phyloP scores from a whole-genome alignment of 2,329 filamentous ascomycete species.

The Hortaea sp. region DNA sequence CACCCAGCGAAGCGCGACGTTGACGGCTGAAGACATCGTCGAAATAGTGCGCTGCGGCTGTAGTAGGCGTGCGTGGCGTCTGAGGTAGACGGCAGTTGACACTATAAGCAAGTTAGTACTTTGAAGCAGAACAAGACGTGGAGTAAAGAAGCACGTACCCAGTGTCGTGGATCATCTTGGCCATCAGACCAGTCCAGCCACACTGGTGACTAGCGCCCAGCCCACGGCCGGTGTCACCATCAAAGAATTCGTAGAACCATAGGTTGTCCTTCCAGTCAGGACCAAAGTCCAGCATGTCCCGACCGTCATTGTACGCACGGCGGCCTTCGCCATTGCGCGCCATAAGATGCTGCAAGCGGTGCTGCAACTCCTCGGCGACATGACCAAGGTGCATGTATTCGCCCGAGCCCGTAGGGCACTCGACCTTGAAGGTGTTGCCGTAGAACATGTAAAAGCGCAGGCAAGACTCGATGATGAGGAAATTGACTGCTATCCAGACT shows the following conservation, averaged over 20 bases:
- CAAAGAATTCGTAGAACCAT: constrained; percentile 97
- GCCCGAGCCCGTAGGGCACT: constrained; percentile 87
- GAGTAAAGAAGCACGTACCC: constrained; percentile 51
- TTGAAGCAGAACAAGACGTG: neutral
- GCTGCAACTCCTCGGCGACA: constrained; percentile 89
- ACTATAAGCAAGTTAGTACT: constrained; percentile 43
- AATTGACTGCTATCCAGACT: constrained; percentile 94
- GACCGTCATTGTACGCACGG: constrained; percentile 77
- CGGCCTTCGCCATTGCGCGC: constrained; percentile 73
- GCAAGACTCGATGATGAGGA: constrained; percentile 85
- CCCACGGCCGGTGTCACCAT: constrained; percentile 80
- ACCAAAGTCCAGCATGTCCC: constrained; percentile 80
- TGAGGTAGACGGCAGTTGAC: constrained; percentile 85
- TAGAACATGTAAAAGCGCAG: constrained; percentile 96
- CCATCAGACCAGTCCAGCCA: constrained; percentile 91
- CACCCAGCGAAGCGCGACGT: constrained; percentile 32
- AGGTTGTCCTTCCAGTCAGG: constrained; percentile 86
- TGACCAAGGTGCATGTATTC: constrained; percentile 94
- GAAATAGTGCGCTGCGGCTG: constrained; percentile 85
- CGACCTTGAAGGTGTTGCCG: constrained; percentile 75
- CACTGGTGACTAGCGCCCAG: constrained; percentile 90
- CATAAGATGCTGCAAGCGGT: constrained; percentile 87
- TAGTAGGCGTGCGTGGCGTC: constrained; percentile 77
- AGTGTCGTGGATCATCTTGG: constrained; percentile 95
- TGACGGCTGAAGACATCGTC: constrained; percentile 71